Evolutionary conservation across 108 stramenopile species (phyloP).

Genomic region (Fistulifera pelliculosa): DNA sequence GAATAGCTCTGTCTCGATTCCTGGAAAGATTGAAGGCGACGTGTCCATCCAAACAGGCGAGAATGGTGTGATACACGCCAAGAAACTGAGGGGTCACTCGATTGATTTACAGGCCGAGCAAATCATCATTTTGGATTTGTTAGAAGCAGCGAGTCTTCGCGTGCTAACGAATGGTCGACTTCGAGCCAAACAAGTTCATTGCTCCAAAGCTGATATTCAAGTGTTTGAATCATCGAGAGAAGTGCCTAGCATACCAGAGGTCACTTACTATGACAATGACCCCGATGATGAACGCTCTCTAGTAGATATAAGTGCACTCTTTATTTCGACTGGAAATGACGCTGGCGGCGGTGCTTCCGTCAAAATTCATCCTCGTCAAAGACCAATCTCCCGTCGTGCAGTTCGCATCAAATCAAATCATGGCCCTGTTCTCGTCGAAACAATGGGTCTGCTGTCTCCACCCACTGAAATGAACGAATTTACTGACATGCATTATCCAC

Average conservation of each 20-base stretch:
- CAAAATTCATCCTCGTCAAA: not conserved
- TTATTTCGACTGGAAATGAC: conserved; percentile 29
- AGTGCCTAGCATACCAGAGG: conserved; percentile 2
- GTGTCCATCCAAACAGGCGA: conserved; percentile 37
- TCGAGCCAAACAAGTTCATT: conserved; percentile 72
- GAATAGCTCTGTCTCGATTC: conserved; percentile 41
- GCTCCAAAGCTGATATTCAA: conserved; percentile 26
- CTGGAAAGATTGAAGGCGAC: conserved; percentile 70
- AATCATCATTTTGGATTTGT: conserved; percentile 38
- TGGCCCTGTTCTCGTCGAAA: conserved; percentile 41
- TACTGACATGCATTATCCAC: conserved; percentile 1
- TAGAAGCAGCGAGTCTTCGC: conserved; percentile 50
- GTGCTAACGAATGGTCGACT: conserved; percentile 34
- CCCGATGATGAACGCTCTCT: conserved; percentile 62
- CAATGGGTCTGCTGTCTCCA: conserved; percentile 16
- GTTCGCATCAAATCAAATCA: conserved; percentile 73
- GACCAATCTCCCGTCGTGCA: conserved; percentile 12
- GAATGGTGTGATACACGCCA: conserved; percentile 42
- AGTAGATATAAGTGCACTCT: conserved; percentile 73
- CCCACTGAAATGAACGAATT: not conserved
- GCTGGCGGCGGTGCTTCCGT: conserved; percentile 9
- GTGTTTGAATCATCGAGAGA: conserved; percentile 6
- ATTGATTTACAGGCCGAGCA: conserved; percentile 30
- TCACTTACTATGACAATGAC: conserved; percentile 17
- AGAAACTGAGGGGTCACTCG: conserved; percentile 58